Evolutionary conservation across 1,284 basidiomycete species (phyloP), one percentile per base, ranked within the genome.

Genomic region (Sporisorium reilianum): DNA sequence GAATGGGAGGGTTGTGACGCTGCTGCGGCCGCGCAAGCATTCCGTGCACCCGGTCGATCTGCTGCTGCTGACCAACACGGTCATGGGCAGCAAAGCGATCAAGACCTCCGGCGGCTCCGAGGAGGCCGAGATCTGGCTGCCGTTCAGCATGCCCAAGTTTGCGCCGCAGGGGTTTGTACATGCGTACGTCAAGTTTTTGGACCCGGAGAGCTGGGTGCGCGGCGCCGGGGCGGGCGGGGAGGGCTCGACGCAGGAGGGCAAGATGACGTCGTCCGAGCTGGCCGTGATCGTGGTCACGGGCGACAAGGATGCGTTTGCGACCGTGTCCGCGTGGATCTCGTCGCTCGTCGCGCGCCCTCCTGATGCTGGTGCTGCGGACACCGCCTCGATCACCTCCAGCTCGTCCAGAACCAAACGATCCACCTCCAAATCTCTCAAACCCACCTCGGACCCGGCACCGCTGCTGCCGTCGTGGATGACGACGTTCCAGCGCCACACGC

Each of bases 61-160:
- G 18, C 82, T 85, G 22, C 71, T 87, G 36, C 75, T 87, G 32
- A 76, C 85, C 22, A 84, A 85, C 20, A 86, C 86, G 0, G 82
- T 89, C 90, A 70, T 88, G 93, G 79, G 86, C 88, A 82, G 89
- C 41, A 48, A 51, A 10, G 91, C 86, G 88, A 90, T 67, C 88
- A 62, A 64, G 50, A 57, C 65, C 1, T 55, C 59, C 0, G 75
- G 78, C 3, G 68, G 57, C 0, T 61, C 59, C 0, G 71, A 65
- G 12, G 93, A 91, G 1, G 88, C 92, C 7, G 91, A 95, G 22
- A 92, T 92, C 5, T 99, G 95, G 93, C 88, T 98, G 2, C 97
- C 97, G 0, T 89, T 99, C 52, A 99, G 96, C 83, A 89, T 99
- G 11, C 96, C 97, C 0, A 95, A 95, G 82, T 97, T 94, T 87